Evolutionary conservation across 495 filamentous ascomycete species (phyloP).

Genomic region (Penicillium goetzii): DNA sequence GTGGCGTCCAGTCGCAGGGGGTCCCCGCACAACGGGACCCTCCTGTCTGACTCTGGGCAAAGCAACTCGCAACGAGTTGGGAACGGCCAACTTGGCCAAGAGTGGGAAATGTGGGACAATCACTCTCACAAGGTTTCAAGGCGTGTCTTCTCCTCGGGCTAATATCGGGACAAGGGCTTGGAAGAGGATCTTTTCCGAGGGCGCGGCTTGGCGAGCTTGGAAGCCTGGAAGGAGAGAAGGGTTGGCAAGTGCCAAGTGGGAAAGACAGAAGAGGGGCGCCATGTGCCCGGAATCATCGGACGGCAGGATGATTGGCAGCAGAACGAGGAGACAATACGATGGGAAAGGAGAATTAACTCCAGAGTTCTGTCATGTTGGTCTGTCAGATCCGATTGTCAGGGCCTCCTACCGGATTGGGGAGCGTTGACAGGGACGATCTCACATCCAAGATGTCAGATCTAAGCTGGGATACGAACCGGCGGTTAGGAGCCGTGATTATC

Average conservation of each 20-base stretch:
- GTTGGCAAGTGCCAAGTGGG: neutral
- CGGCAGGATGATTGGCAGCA: neutral
- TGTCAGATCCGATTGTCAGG: neutral
- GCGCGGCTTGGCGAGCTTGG: neutral
- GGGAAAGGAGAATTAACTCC: neutral
- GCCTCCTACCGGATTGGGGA: constrained; percentile 1
- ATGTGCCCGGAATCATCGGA: neutral
- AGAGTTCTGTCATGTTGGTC: neutral
- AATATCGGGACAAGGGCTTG: constrained; percentile 18
- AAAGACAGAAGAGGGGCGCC: neutral
- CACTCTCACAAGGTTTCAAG: neutral
- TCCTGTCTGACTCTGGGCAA: neutral
- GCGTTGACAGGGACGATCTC: neutral
- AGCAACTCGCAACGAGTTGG: neutral
- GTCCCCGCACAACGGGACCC: neutral
- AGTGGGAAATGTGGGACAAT: neutral
- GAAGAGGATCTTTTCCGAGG: constrained; percentile 8
- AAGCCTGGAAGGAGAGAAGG: neutral
- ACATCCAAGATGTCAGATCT: neutral
- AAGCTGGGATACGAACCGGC: neutral
- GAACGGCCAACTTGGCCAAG: too few relatives aligned
- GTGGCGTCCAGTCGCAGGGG: constrained; percentile 16
- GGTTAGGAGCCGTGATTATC: neutral
- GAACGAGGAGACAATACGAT: neutral
- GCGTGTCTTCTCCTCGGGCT: constrained; percentile 18